A percentile compares a stretch with the other conserved stretches of the same genome.
Conservation (phyloP, 805 yeast genomes). For the Wickerhamomyces hampshirensis region DNA sequence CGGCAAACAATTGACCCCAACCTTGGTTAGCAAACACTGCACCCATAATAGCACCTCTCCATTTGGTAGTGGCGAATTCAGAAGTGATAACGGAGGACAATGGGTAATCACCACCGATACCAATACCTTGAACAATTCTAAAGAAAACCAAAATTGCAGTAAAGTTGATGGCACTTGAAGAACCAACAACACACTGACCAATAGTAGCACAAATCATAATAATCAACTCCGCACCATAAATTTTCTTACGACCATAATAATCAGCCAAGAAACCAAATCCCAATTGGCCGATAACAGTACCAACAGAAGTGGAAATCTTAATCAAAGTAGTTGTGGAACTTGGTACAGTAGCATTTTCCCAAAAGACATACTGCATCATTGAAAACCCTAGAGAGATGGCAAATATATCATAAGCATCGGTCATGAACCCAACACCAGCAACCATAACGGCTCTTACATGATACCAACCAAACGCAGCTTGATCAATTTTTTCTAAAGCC, state of each 20-base stretch:
- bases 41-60: constrained; percentile 98
- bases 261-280: constrained; percentile 84
- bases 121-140: constrained; percentile 90
- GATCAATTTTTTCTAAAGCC: constrained; percentile 80
- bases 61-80: constrained; percentile 88
- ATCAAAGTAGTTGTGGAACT: constrained; percentile 68
- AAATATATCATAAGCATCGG: constrained; percentile 90
- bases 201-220: constrained; percentile 78
- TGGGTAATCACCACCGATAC: constrained; percentile 97
- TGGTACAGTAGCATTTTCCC: constrained; percentile 58
- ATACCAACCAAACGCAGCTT: constrained; percentile 76
- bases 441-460: constrained; percentile 77
- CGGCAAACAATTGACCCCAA: constrained; percentile 89
- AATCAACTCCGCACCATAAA: constrained; percentile 84
- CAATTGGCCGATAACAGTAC: constrained; percentile 89
- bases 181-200: constrained; percentile 70
- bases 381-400: constrained; percentile 80
- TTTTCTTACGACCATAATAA: constrained; percentile 75
- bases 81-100: constrained; percentile 89
- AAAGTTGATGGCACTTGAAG: constrained; percentile 65
- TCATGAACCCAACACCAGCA: constrained; percentile 92
- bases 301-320: constrained; percentile 88
- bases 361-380: constrained; percentile 74
- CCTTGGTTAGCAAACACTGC: constrained; percentile 97
- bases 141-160: constrained; percentile 69